These are phyloP conservation scores for Saccharum hybrid DNA, from an alignment of 202 grass and related monocot species.

Conservation along the genomic window DNA sequence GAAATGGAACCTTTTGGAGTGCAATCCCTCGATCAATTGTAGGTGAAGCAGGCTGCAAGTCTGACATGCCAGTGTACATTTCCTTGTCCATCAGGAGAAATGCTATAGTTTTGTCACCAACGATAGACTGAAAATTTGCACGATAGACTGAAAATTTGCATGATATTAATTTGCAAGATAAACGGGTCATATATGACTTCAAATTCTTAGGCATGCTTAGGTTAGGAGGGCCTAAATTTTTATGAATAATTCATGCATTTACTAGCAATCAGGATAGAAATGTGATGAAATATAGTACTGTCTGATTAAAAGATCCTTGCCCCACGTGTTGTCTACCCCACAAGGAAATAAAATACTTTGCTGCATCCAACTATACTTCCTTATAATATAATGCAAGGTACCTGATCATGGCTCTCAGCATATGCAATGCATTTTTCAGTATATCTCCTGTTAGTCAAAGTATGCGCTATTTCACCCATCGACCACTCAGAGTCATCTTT, in stretches of 20 bases:
- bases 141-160: conserved; percentile 73
- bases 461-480: conserved; percentile 77
- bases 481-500: conserved; percentile 75
- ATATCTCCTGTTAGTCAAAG: conserved; percentile 90
- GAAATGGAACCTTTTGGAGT: conserved; percentile 79
- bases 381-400: conserved; percentile 44
- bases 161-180: conserved; percentile 27
- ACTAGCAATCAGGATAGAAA: conserved; percentile 5
- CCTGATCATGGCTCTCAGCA: conserved; percentile 98
- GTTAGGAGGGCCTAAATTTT: conserved; percentile 16
- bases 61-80: conserved; percentile 98
- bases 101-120: conserved; percentile 93
- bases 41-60: conserved; percentile 84
- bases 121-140: conserved; percentile 69
- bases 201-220: conserved; percentile 28
- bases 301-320: background rate
- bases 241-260: background rate
- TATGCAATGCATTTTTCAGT: conserved; percentile 91
- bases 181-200: background rate
- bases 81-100: conserved; percentile 98
- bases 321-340: background rate
- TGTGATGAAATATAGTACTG: conserved; percentile 2
- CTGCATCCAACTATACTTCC: background rate
- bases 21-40: conserved; percentile 86
- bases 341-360: conserved; percentile 35